Evolutionary conservation across 2,329 filamentous ascomycete species (phyloP).

Genomic region (Hawksworthiomyces lignivorus): DNA sequence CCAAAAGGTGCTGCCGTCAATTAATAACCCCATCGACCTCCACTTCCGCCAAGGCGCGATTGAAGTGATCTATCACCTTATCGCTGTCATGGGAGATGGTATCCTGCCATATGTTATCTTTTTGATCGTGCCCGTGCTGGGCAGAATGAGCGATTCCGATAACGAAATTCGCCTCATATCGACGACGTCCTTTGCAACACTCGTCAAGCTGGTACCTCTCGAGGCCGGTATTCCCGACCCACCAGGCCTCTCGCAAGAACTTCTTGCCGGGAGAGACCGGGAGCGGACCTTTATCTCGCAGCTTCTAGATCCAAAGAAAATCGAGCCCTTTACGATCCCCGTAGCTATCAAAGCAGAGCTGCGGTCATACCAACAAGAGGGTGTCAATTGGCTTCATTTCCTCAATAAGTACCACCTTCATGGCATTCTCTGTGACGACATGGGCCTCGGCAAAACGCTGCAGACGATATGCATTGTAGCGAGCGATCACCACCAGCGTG

Average conservation of each 20-base stretch:
- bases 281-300: slow-evolving; percentile 96
- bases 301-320: slow-evolving; percentile 92
- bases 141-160: slow-evolving; percentile 97
- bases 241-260: slow-evolving; percentile 79
- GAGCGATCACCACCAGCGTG: slow-evolving; percentile 90
- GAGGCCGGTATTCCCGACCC: slow-evolving; percentile 97
- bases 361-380: slow-evolving; percentile 95
- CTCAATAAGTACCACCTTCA: slow-evolving; percentile 97
- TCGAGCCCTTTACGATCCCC: slow-evolving; percentile 86
- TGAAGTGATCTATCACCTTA: slow-evolving; percentile 92
- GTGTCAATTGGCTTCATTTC: slow-evolving; percentile 97
- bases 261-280: slow-evolving; percentile 83
- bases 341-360: slow-evolving; percentile 96
- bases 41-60: slow-evolving; percentile 88
- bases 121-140: slow-evolving; percentile 92
- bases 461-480: slow-evolving; percentile 98
- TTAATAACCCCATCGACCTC: slow-evolving; percentile 83
- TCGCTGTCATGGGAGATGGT: slow-evolving; percentile 93
- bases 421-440: slow-evolving; percentile 96
- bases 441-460: slow-evolving; percentile 96
- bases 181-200: slow-evolving; percentile 91
- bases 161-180: slow-evolving; percentile 90
- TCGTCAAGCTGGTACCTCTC: slow-evolving; percentile 93
- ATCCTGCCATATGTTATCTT: slow-evolving; percentile 98
- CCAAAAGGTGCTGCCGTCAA: slow-evolving; percentile 83